Conservation (phyloP, 1,284 basidiomycete species). For the Pascua sp. region DNA sequence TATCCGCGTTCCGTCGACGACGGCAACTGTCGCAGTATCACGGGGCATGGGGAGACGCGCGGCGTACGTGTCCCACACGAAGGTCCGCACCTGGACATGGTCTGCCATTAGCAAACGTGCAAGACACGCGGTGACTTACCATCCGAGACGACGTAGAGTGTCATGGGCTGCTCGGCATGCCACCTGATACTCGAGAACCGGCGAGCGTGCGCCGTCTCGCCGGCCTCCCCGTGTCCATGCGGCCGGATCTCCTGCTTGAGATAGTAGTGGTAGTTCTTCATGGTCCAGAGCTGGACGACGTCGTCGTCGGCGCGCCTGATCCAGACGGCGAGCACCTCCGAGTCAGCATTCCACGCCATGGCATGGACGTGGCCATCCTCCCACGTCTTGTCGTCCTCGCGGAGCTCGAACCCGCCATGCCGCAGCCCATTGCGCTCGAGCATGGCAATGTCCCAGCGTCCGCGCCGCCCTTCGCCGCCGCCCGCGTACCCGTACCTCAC, state of each 20-base stretch:
- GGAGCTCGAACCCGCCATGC: constrained; percentile 81
- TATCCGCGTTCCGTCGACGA: constrained; percentile 81
- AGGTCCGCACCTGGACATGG: constrained; percentile 60
- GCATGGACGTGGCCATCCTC: constrained; percentile 60
- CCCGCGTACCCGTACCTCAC: constrained; percentile 77
- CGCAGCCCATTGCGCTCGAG: constrained; percentile 92
- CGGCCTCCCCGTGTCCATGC: constrained; percentile 16
- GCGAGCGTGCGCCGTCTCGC: constrained; percentile 18
- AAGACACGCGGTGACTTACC: constrained; percentile 52
- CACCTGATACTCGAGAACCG: constrained; percentile 70
- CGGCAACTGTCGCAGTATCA: constrained; percentile 81
- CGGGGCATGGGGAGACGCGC: constrained; percentile 63
- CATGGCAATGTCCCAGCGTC: constrained; percentile 82
- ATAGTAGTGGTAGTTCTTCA: constrained; percentile 95
- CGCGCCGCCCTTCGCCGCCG: constrained; percentile 57
- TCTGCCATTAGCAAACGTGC: constrained; percentile 26
- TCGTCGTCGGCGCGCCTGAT: constrained; percentile 64
- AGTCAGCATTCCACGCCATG: constrained; percentile 84
- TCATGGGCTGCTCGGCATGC: constrained; percentile 79
- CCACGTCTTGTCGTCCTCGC: constrained; percentile 52
- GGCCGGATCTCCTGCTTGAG: constrained; percentile 80
- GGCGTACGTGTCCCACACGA: constrained; percentile 71
- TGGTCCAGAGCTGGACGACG: constrained; percentile 91
- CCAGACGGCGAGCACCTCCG: constrained; percentile 80
- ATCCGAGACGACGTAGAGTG: constrained; percentile 65